These are phyloP conservation scores for Volvox carteri DNA, from an alignment of 163 green algal genomes.

Conservation along the genomic window DNA sequence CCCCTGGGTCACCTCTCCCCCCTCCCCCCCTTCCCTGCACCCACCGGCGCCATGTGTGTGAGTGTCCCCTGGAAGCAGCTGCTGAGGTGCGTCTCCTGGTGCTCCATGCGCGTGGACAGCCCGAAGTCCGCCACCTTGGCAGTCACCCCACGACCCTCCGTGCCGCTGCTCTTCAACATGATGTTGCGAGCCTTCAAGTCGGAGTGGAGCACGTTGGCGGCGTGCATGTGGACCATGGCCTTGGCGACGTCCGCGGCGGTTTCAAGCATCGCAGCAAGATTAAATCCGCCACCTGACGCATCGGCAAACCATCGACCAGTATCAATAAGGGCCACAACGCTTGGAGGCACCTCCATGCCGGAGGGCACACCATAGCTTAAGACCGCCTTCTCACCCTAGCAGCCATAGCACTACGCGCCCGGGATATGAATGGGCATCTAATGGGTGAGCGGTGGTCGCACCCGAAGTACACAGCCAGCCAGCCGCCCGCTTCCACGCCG, in stretches of 20 bases:
- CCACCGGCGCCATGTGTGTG: constrained; percentile 58
- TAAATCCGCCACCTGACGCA: constrained; percentile 53
- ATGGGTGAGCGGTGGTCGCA: too few relatives aligned
- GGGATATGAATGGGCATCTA: too few relatives aligned
- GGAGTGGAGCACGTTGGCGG: constrained; percentile 60
- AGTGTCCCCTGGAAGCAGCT: constrained; percentile 56
- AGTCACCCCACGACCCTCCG: constrained; percentile 72
- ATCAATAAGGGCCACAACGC: too few relatives aligned
- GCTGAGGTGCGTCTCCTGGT: constrained; percentile 60
- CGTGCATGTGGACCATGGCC: constrained; percentile 71
- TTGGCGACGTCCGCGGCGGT: constrained; percentile 66
- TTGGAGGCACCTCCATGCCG: too few relatives aligned
- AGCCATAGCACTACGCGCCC: too few relatives aligned
- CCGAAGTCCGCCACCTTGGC: constrained; percentile 73
- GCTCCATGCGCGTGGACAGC: constrained; percentile 55
- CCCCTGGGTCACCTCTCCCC: background rate
- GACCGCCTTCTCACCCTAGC: too few relatives aligned
- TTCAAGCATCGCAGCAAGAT: constrained; percentile 66
- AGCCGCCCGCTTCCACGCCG: too few relatives aligned
- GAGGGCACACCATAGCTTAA: too few relatives aligned
- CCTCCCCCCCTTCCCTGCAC: background rate
- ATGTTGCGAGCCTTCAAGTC: constrained; percentile 71
- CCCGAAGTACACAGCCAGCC: too few relatives aligned
- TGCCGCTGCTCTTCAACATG: constrained; percentile 72
- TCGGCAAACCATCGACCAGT: too few relatives aligned